phyloP scores from a whole-genome alignment of 2,329 filamentous ascomycete species.

The Aschersonia sp. region DNA sequence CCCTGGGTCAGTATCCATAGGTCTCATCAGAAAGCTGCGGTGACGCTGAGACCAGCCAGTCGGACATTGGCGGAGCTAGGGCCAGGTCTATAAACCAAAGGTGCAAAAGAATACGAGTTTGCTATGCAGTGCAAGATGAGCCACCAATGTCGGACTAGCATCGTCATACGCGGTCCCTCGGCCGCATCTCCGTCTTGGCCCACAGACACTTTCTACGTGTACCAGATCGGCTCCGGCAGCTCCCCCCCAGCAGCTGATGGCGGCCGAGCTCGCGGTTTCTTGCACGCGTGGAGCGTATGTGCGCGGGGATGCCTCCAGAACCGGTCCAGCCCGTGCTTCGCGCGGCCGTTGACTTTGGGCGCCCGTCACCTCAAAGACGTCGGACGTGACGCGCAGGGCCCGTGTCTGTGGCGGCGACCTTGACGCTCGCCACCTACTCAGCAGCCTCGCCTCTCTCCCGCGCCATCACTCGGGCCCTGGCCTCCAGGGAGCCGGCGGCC shows the following conservation, averaged over 20 bases:
- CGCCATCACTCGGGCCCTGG: constrained; percentile 30
- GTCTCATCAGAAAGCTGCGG: too few relatives aligned
- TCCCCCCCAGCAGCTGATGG: constrained; percentile 40
- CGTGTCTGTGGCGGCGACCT: constrained; percentile 47
- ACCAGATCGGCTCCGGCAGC: constrained; percentile 44
- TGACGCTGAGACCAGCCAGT: too few relatives aligned
- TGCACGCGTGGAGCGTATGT: constrained; percentile 52
- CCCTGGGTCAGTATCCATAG: too few relatives aligned
- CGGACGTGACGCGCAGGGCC: constrained; percentile 39
- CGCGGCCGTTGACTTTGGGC: constrained; percentile 36
- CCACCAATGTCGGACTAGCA: too few relatives aligned
- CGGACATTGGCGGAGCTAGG: too few relatives aligned
- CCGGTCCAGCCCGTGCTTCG: constrained; percentile 44
- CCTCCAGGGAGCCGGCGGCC: constrained; percentile 2
- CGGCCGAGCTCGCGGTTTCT: constrained; percentile 46
- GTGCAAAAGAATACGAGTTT: too few relatives aligned
- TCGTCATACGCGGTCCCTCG: too few relatives aligned
- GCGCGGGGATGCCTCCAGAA: constrained; percentile 55
- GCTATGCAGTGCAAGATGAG: too few relatives aligned
- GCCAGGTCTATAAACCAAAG: too few relatives aligned
- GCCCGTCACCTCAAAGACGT: constrained; percentile 50
- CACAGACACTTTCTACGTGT: constrained; percentile 12
- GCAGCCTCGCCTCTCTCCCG: constrained; percentile 43
- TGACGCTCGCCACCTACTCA: constrained; percentile 46
- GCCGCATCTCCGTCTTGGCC: too few relatives aligned